Evolutionary conservation across 2,329 filamentous ascomycete genomes (phyloP).

Genomic region (Colletotrichum acutatum): DNA sequence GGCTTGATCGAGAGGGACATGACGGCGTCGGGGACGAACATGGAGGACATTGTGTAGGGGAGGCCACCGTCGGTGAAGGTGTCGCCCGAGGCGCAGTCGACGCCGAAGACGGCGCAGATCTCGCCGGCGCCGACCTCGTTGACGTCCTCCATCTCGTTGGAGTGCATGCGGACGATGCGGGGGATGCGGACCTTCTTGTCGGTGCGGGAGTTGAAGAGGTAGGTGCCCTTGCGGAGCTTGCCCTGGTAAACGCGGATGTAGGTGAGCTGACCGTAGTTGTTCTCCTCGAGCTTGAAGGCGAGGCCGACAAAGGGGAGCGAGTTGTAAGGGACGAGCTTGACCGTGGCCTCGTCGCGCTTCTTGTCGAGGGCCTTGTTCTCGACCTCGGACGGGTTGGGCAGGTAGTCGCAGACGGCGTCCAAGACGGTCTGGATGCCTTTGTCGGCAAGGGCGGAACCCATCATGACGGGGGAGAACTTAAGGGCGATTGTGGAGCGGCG

Average conservation of each 20-base stretch:
- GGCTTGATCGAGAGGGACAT: constrained; percentile 98
- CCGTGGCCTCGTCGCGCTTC: constrained; percentile 79
- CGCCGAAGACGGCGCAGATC: constrained; percentile 97
- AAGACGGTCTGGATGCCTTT: constrained; percentile 97
- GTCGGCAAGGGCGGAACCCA: constrained; percentile 95
- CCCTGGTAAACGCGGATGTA: constrained; percentile 99
- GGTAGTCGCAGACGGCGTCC: constrained; percentile 94
- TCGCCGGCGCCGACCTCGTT: constrained; percentile 93
- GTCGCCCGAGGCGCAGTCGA: constrained; percentile 97
- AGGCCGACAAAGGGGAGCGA: constrained; percentile 93
- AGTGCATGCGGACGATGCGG: constrained; percentile 98
- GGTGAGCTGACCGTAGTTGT: constrained; percentile 97
- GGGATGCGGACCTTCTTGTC: constrained; percentile 98
- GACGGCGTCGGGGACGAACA: constrained; percentile 98
- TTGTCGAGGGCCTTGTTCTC: constrained; percentile 90
- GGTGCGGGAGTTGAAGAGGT: constrained; percentile 92
- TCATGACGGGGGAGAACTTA: constrained; percentile 94
- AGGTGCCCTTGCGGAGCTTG: constrained; percentile 85
- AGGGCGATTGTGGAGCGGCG: constrained; percentile 87
- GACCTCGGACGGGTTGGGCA: constrained; percentile 91
- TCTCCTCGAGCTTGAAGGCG: constrained; percentile 99
- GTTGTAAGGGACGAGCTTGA: constrained; percentile 93
- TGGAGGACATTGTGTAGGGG: constrained; percentile 95
- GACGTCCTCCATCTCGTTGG: constrained; percentile 99
- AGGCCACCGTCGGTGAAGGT: constrained; percentile 96